phyloP scores from a whole-genome alignment of 495 filamentous ascomycete species.

The Penicillium argentinense region DNA sequence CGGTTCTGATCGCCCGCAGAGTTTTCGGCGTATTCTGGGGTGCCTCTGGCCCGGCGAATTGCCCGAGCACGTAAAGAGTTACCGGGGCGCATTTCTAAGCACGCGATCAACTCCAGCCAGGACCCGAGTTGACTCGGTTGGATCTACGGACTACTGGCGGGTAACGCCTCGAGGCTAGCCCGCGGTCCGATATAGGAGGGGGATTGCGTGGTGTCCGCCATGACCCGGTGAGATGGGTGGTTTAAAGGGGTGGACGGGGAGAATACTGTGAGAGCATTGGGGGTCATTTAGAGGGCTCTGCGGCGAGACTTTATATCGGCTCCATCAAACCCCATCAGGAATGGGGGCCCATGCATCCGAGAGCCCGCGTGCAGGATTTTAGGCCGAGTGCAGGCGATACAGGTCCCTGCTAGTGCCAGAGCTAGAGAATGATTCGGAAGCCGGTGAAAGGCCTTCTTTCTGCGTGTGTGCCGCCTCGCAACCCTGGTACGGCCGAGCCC shows the following conservation, averaged over 20 bases:
- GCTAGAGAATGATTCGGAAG: constrained; percentile 3
- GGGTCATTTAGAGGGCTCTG: background rate
- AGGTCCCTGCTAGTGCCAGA: background rate
- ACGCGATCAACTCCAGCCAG: too few relatives aligned
- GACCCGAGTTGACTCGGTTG: too few relatives aligned
- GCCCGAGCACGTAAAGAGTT: too few relatives aligned
- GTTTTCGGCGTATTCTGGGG: too few relatives aligned
- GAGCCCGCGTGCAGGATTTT: background rate
- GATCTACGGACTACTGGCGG: too few relatives aligned
- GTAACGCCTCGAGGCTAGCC: too few relatives aligned
- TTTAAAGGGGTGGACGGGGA: background rate
- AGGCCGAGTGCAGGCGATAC: constrained; percentile 3
- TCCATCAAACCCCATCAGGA: background rate
- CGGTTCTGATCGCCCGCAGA: too few relatives aligned
- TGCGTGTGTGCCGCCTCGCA: background rate
- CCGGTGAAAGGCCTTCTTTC: constrained; percentile 1
- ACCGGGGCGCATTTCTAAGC: too few relatives aligned
- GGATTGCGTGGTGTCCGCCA: background rate
- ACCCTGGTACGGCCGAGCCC: background rate
- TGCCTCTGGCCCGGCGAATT: too few relatives aligned
- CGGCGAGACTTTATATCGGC: background rate
- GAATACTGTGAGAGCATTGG: background rate
- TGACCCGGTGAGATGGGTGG: too few relatives aligned
- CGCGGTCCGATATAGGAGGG: constrained; percentile 4
- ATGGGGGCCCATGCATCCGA: background rate